phyloP scores from a whole-genome alignment of 257 asterid genomes.

The Thymus mandschuricus region DNA sequence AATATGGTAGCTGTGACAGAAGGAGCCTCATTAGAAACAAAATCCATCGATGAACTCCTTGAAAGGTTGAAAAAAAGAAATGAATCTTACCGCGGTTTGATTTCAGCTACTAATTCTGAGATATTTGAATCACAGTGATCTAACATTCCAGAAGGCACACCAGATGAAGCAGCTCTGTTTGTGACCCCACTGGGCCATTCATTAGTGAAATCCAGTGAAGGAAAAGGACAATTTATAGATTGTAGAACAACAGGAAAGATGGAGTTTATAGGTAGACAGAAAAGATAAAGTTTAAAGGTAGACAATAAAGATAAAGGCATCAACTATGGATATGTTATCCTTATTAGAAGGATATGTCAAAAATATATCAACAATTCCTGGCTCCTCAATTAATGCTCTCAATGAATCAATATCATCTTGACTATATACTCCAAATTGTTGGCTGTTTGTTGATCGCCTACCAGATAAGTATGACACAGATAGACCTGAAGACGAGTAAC shows the following conservation, averaged over 20 bases:
- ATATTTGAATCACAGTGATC: constrained; percentile 63
- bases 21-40: constrained; percentile 37
- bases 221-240: constrained; percentile 35
- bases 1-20: constrained; percentile 74
- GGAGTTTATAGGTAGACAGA: constrained; percentile 14
- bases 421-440: constrained; percentile 74
- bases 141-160: constrained; percentile 59
- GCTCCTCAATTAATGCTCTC: constrained; percentile 90
- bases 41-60: constrained; percentile 25
- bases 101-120: constrained; percentile 85
- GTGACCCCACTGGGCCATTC: constrained; percentile 89
- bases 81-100: constrained; percentile 84
- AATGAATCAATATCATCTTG: constrained; percentile 95
- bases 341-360: constrained; percentile 81
- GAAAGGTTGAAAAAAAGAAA: neutral
- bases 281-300: constrained; percentile 16
- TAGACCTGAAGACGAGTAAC: constrained; percentile 59
- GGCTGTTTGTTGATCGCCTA: constrained; percentile 62
- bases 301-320: constrained; percentile 21
- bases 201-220: constrained; percentile 75
- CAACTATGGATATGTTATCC: constrained; percentile 20
- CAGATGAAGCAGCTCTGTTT: constrained; percentile 59
- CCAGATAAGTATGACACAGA: constrained; percentile 89
- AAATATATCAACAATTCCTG: constrained; percentile 81
- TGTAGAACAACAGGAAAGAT: constrained; percentile 9